Evolutionary conservation across 495 filamentous ascomycete species (phyloP).

Genomic region (Penicillium lividum): DNA sequence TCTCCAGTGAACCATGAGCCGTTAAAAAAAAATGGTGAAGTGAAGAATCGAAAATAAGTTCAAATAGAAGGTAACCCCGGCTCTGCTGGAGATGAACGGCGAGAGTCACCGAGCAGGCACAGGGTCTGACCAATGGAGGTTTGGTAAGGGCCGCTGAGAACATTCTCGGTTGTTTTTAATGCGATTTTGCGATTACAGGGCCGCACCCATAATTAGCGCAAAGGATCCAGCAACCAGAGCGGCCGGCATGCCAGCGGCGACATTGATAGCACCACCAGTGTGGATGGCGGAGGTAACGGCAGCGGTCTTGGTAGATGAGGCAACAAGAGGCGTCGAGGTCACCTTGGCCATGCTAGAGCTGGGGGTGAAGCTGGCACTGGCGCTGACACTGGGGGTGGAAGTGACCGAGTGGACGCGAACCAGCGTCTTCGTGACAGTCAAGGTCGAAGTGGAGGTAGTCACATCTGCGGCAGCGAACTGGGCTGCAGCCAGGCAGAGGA

Average conservation of each 20-base stretch:
- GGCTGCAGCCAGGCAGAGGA: conserved; percentile 39
- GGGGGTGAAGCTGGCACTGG: conserved; percentile 3
- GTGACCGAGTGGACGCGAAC: conserved; percentile 34
- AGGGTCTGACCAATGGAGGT: background rate
- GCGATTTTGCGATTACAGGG: conserved; percentile 28
- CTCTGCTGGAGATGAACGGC: conserved; percentile 31
- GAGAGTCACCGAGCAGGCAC: conserved; percentile 3
- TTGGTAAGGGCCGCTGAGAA: background rate
- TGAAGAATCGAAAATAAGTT: conserved; percentile 22
- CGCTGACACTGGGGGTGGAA: conserved; percentile 22
- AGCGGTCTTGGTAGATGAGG: conserved; percentile 21
- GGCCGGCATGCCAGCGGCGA: conserved; percentile 33
- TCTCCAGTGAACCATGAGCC: conserved; percentile 31
- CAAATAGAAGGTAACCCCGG: conserved; percentile 24
- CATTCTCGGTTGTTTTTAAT: background rate
- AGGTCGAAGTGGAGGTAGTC: conserved; percentile 32
- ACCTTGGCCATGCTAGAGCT: conserved; percentile 19
- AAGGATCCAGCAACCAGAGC: conserved; percentile 42
- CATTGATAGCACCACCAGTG: conserved; percentile 23
- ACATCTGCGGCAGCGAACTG: conserved; percentile 28
- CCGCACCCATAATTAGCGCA: conserved; percentile 39
- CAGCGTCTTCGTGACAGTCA: conserved; percentile 39
- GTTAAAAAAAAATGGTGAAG: conserved; percentile 16
- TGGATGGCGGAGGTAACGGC: conserved; percentile 26
- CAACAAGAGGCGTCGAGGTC: conserved; percentile 23